Evolutionary conservation across 2,329 filamentous ascomycete species (phyloP).

Genomic region (Xylaria sp.): DNA sequence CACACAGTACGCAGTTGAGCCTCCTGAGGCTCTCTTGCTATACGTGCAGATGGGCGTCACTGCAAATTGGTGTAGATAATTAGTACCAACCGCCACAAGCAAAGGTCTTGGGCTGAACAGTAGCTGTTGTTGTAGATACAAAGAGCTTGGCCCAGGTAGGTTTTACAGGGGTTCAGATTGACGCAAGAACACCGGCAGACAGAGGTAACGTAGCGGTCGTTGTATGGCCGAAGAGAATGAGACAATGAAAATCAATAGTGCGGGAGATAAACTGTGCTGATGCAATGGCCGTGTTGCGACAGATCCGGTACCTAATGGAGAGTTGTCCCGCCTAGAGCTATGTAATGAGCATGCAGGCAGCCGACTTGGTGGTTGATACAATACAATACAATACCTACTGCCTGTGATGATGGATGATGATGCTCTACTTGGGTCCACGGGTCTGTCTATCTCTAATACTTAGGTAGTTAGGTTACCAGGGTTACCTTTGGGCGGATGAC

Average conservation of each 20-base stretch:
- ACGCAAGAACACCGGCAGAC: neutral
- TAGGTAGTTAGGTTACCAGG: neutral
- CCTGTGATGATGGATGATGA: too few species aligned
- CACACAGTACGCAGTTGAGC: neutral
- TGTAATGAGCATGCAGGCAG: neutral
- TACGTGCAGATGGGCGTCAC: neutral
- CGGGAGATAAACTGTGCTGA: neutral
- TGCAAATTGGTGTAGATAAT: neutral
- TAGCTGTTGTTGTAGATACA: neutral
- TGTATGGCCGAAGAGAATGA: neutral
- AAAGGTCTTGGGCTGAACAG: neutral
- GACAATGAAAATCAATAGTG: neutral
- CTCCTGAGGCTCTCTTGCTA: constrained; percentile 2
- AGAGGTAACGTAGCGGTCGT: neutral
- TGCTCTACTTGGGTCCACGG: too few species aligned
- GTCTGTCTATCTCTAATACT: too few species aligned
- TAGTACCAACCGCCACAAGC: neutral
- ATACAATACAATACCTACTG: neutral
- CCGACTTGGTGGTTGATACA: neutral
- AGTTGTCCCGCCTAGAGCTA: neutral
- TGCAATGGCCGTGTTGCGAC: neutral
- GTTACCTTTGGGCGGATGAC: neutral
- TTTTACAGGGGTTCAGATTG: constrained; percentile 11
- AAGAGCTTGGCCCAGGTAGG: neutral
- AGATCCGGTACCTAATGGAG: neutral